Conservation (phyloP, 768 basidiomycete genomes). For the Ephemerocybe angulata region DNA sequence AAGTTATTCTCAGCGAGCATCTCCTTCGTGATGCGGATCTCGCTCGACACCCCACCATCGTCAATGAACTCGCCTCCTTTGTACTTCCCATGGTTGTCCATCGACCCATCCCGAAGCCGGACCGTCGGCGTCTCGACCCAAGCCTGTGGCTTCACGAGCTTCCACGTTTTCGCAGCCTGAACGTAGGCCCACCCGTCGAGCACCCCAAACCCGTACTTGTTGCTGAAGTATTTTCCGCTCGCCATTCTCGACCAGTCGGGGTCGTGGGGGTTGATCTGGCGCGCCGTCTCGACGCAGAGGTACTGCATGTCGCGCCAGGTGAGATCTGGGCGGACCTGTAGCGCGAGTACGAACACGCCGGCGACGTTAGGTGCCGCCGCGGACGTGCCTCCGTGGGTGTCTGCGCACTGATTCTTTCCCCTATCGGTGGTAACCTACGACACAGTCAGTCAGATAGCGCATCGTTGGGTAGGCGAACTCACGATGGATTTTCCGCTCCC, state of each 20-base stretch:
- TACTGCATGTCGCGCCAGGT: slow-evolving; percentile 97
- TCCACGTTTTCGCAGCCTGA: slow-evolving; percentile 73
- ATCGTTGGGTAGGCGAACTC: slow-evolving; percentile 28
- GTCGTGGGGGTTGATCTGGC: slow-evolving; percentile 79
- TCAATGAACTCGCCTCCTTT: slow-evolving; percentile 65
- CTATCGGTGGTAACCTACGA: slow-evolving; percentile 96
- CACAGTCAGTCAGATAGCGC: slow-evolving; percentile 11
- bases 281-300: slow-evolving; percentile 71
- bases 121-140: slow-evolving; percentile 79
- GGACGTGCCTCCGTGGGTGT: slow-evolving; percentile 88
- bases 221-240: slow-evolving; percentile 56
- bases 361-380: slow-evolving; percentile 96
- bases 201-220: slow-evolving; percentile 94
- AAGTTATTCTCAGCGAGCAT: slow-evolving; percentile 72
- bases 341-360: slow-evolving; percentile 85
- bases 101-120: slow-evolving; percentile 56
- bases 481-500: slow-evolving; percentile 93
- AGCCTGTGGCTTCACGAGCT: slow-evolving; percentile 87
- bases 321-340: slow-evolving; percentile 90
- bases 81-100: slow-evolving; percentile 50
- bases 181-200: slow-evolving; percentile 78
- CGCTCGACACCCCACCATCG: slow-evolving; percentile 56
- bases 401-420: slow-evolving; percentile 75
- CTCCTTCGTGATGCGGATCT: slow-evolving; percentile 59
- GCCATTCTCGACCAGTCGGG: slow-evolving; percentile 91